A percentile compares a stretch with the other conserved stretches of the same genome.
These are phyloP conservation scores for Plantago ovata DNA, from an alignment of 257 asterid genomes.

Conservation along the genomic window DNA sequence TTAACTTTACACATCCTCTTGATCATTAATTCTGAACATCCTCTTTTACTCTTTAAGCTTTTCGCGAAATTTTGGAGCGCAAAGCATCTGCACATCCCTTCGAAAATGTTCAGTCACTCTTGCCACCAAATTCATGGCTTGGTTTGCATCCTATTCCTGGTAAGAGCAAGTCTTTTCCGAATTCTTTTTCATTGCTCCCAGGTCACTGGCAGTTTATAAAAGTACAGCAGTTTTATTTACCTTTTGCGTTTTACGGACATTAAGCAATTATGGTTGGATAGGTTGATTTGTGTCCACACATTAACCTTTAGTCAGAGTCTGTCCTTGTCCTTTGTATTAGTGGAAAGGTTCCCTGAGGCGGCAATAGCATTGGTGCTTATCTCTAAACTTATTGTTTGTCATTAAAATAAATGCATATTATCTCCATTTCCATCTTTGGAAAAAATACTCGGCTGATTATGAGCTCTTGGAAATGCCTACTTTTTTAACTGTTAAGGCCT, in stretches of 20 bases:
- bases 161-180: conserved; percentile 28
- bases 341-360: too few species aligned
- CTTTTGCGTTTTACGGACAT: neutral
- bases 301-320: too few species aligned
- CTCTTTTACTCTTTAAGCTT: conserved; percentile 45
- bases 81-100: conserved; percentile 95
- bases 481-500: too few species aligned
- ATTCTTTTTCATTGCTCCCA: conserved; percentile 12
- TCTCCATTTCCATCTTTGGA: too few species aligned
- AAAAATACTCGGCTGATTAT: too few species aligned
- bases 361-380: too few species aligned
- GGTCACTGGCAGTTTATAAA: conserved; percentile 12
- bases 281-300: too few species aligned
- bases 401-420: too few species aligned
- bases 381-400: too few species aligned
- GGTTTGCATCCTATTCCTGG: conserved; percentile 82
- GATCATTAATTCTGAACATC: conserved; percentile 11
- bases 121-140: conserved; percentile 90
- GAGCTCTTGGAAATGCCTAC: too few species aligned
- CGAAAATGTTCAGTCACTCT: conserved; percentile 76
- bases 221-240: neutral
- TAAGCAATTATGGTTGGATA: neutral
- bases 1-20: conserved; percentile 6
- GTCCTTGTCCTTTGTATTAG: too few species aligned
- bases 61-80: conserved; percentile 82